Conservation (phyloP, 164 flowering plant species). For the Paratinospora sagittata region DNA sequence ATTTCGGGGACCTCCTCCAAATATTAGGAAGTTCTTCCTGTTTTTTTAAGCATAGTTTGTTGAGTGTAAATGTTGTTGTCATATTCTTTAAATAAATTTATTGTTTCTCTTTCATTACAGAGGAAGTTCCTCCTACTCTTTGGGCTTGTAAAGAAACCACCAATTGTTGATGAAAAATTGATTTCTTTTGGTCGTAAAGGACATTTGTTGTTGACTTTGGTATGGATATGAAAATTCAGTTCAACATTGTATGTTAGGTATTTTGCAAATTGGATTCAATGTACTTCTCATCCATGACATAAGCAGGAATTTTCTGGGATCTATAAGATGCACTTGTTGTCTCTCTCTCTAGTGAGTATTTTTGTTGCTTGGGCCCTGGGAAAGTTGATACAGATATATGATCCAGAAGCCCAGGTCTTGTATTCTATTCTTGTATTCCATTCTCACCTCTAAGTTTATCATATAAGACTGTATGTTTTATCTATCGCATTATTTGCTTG, state of each 20-base stretch:
- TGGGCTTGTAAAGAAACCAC: not conserved
- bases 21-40: constrained; percentile 5
- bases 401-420: too few species aligned
- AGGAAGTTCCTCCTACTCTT: not conserved
- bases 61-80: constrained; percentile 34
- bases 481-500: too few species aligned
- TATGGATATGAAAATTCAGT: not conserved
- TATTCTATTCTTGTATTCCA: too few species aligned
- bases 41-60: constrained; percentile 18
- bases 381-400: too few species aligned
- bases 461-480: too few species aligned
- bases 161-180: constrained; percentile 1
- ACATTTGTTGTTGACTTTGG: not conserved
- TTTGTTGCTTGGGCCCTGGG: too few species aligned
- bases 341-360: too few species aligned
- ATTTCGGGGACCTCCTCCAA: not conserved
- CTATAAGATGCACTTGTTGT: too few species aligned
- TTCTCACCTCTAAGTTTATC: too few species aligned
- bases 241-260: not conserved
- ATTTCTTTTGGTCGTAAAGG: not conserved
- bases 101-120: not conserved
- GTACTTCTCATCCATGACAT: not conserved
- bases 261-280: not conserved
- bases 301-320: too few species aligned
- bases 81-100: constrained; percentile 36